A percentile compares a stretch with the other conserved stretches of the same genome.
These are phyloP conservation scores for Gnaphalium uliginosum DNA, from an alignment of 129 eudicot species.

Conservation along the genomic window DNA sequence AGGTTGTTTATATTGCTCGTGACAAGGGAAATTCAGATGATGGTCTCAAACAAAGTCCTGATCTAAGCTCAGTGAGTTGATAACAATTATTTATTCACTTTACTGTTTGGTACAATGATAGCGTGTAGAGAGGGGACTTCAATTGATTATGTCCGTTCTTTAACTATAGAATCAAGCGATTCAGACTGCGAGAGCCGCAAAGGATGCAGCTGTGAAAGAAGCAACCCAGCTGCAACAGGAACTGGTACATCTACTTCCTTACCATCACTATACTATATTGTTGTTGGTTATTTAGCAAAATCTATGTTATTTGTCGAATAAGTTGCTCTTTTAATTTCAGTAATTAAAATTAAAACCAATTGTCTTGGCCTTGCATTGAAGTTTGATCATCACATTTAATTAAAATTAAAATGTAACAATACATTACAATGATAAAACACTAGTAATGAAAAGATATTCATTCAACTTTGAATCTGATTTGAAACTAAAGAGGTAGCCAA, in stretches of 20 bases:
- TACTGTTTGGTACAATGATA: background rate
- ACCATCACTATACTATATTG: background rate
- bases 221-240: conserved; percentile 68
- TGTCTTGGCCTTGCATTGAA: background rate
- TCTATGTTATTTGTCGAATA: background rate
- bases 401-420: background rate
- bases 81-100: conserved; percentile 11
- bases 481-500: background rate
- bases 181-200: conserved; percentile 63
- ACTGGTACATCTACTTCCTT: conserved; percentile 44
- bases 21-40: conserved; percentile 43
- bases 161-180: conserved; percentile 44
- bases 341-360: background rate
- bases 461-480: background rate
- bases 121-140: background rate
- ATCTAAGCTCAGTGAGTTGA: conserved; percentile 52
- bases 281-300: background rate
- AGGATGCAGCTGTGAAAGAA: conserved; percentile 75
- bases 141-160: conserved; percentile 7
- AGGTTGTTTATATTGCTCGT: conserved; percentile 56
- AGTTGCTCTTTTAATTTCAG: background rate
- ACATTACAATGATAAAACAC: background rate
- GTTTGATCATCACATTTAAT: background rate
- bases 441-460: background rate
- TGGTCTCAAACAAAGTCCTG: conserved; percentile 32